These are phyloP conservation scores for Vararia minispora DNA, from an alignment of 768 basidiomycete genomes.

Conservation along the genomic window DNA sequence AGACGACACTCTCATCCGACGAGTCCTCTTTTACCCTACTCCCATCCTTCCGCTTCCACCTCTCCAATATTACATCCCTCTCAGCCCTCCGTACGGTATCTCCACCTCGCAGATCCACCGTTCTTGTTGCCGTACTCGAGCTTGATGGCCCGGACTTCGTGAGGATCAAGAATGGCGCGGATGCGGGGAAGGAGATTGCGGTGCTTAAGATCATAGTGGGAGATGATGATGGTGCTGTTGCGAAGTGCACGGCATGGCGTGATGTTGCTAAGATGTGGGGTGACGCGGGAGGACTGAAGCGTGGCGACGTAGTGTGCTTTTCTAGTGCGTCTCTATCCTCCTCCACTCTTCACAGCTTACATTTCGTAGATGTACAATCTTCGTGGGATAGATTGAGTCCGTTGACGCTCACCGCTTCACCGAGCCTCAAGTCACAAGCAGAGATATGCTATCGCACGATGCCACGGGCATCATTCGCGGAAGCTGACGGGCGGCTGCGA, in stretches of 20 bases:
- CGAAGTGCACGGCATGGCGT: constrained; percentile 71
- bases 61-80: constrained; percentile 47
- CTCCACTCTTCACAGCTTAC: constrained; percentile 13
- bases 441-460: constrained; percentile 75
- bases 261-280: constrained; percentile 69
- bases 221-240: constrained; percentile 57
- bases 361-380: constrained; percentile 38
- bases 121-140: constrained; percentile 61
- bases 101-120: constrained; percentile 32
- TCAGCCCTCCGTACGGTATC: constrained; percentile 21
- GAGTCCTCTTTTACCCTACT: constrained; percentile 64
- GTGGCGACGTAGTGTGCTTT: constrained; percentile 63
- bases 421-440: constrained; percentile 46
- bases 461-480: constrained; percentile 33
- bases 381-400: constrained; percentile 27
- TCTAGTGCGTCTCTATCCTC: constrained; percentile 39
- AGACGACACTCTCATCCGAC: constrained; percentile 44
- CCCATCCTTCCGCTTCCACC: constrained; percentile 63
- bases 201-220: constrained; percentile 63
- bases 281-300: constrained; percentile 38
- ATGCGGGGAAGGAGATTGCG: constrained; percentile 60
- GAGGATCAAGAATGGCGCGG: constrained; percentile 52
- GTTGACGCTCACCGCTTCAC: constrained; percentile 46
- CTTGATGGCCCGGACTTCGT: constrained; percentile 68
- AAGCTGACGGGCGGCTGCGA: constrained; percentile 46